Base-by-base conservation (phyloP, 805 yeast species). In the Torulaspora maleeae region DNA sequence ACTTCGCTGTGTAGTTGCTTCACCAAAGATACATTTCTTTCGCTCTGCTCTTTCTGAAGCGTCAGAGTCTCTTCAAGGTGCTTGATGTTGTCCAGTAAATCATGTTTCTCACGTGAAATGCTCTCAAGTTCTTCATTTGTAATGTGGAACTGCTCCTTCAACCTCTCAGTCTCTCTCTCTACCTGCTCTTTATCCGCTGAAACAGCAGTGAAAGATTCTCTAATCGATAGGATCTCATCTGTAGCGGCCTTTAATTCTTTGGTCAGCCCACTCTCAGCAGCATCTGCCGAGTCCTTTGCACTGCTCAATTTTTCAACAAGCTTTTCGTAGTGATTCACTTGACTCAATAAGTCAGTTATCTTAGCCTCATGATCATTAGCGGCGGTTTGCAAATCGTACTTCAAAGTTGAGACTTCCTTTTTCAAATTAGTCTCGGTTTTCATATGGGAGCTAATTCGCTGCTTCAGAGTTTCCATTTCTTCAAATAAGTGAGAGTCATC, bases 341-440 rank as follows among this genome's bases (percentile, higher is more conserved):
- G 78, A 41, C 64, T 72, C 3, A 64, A 49, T 29, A 76, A 47
- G 25, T 73, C 75, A 12, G 53, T 47, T 25, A 71, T 63, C 43
- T 68, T 72, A 3, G 62, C 54, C 11, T 59, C 63, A 38, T 62
- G 58, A 30, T 66, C 69, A n/a, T 66, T 68, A 28, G 71, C 65
- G n/a, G 77, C 60, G 7, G 77, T 75, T 49, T 81, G 87, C 36
- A 79, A 64, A 48, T 81, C 83, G 51, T 80, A 74, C 35, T 74
- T 77, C 22, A 83, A 64, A 30, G 77, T 77, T 42, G 85, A 82
- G 51, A 83, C 72, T 40, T 78, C 81, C 52, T 81, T 83, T 48
- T 81, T 77, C 44, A 83, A 61, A 25, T 76, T 78, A 1, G 87
- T 80, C 60, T 87, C 95, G 30, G 71, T 73, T 53, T 80, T 80